Conservation (phyloP, 73 alveolate species). For the Urostyla sp. region DNA sequence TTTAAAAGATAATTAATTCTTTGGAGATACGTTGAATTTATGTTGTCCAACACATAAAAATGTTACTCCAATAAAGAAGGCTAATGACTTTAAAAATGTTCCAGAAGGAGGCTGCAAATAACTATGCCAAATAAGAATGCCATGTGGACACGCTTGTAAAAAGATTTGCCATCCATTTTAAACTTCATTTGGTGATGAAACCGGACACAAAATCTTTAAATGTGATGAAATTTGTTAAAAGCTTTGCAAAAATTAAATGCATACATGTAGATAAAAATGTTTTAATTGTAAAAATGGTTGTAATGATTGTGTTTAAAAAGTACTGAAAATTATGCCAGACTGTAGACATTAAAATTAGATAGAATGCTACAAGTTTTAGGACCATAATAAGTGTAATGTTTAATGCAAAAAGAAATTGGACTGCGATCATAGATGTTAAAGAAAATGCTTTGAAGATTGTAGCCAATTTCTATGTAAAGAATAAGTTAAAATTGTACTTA, state of each 20-base stretch:
- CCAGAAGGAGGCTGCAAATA: conserved; percentile 80
- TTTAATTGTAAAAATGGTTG: neutral
- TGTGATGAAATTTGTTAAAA: conserved; percentile 39
- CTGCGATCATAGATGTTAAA: conserved; percentile 43
- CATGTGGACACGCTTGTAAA: conserved; percentile 72
- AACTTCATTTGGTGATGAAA: neutral
- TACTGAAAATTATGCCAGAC: neutral
- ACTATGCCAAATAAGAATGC: neutral
- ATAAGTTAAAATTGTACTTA: conserved; percentile 61
- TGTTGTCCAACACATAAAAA: conserved; percentile 62
- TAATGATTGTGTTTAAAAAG: neutral
- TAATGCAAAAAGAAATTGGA: neutral
- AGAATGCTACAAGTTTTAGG: neutral
- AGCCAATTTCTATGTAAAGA: conserved; percentile 13
- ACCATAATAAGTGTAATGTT: neutral
- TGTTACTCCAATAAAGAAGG: neutral
- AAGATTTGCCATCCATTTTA: conserved; percentile 36
- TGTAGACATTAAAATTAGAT: neutral
- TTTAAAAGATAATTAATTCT: neutral
- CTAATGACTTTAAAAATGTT: conserved; percentile 37
- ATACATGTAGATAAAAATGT: neutral
- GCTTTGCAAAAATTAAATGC: neutral
- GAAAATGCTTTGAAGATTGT: conserved; percentile 39
- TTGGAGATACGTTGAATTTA: conserved; percentile 31
- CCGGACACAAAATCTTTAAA: conserved; percentile 42